Evolutionary conservation across 176 grass and related monocot genomes (phyloP), one percentile per base, ranked within the genome.

Genomic region (Themeda triandra): DNA sequence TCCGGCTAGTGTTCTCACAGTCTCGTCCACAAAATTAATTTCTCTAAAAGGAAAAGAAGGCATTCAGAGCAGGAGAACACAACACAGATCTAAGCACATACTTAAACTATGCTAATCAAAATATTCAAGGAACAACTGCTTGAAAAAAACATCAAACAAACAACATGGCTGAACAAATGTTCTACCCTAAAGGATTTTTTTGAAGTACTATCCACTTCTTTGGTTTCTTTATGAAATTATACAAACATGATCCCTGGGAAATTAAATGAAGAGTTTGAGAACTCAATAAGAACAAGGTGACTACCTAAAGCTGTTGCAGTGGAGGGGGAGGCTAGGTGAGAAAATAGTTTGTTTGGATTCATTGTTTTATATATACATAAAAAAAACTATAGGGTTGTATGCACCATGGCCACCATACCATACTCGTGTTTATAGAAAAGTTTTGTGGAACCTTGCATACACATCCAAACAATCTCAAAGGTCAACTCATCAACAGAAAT

Each of bases 1-100:
- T 90, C 95, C 95, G 83, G 95, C 92, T 76, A 98, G 89, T 69
- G 95, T 98, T 93, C 73, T 90, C 66, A 98, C 95, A 69, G 85
- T 95, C 79, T 98, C 92, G 39, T 90, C 84, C 64, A 98, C 89
- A 92, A 98, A 98, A 90, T 93, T 86, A 77, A 98, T 88, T 77
- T 95, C 95, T 84, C 95, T 98, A 77, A 13, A 76, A 80, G 28
- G 77, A 80, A 59, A 77, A 67, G 77, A 42, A 78, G 19, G n/a
- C 51, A 82, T 48, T 69, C 10, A 79, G 18, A 65, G 53, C 56
- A 84, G 41, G 37, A 73, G 62, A 75, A 86, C 74, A 80, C 54
- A 12, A 42, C 10, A 72, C 59, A 54, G 42, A 75, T 81, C 41
- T 45, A 32, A 75, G 10, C 8, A 14, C 49, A 77, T 51, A 46